phyloP scores from a whole-genome alignment of 148 eudicot species.

The Linanthus parryae region DNA sequence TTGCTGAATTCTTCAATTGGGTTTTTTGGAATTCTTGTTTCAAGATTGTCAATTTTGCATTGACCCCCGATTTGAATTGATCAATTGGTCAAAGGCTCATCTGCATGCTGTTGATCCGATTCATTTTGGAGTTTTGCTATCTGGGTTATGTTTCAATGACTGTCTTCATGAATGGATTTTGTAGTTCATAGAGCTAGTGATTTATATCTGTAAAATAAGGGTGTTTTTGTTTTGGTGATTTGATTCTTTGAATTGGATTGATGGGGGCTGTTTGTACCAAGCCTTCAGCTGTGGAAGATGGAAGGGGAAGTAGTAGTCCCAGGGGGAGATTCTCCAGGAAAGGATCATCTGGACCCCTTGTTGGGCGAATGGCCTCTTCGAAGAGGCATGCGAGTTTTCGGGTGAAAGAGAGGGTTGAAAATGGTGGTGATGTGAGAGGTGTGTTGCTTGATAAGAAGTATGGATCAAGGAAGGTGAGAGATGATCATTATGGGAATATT shows the following conservation, averaged over 20 bases:
- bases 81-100: no score
- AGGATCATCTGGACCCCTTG: slow-evolving; percentile 25
- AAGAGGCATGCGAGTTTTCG: slow-evolving; percentile 45
- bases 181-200: no score
- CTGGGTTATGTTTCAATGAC: no score
- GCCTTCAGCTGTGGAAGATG: slow-evolving; percentile 34
- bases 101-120: no score
- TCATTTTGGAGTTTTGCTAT: no score
- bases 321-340: slow-evolving; percentile 31
- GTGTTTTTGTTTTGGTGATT: no score
- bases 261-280: slow-evolving; percentile 76
- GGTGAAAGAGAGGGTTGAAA: slow-evolving; percentile 28
- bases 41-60: no score
- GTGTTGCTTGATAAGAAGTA: slow-evolving; percentile 45
- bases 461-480: slow-evolving; percentile 39
- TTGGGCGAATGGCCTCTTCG: slow-evolving; percentile 19
- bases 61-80: no score
- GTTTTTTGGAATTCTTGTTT: no score
- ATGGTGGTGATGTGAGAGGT: slow-evolving; percentile 37
- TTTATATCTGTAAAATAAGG: no score
- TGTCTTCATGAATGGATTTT: no score
- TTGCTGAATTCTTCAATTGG: no score
- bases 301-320: slow-evolving; percentile 32
- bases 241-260: slow-evolving; percentile 12
- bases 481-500: slow-evolving; percentile 54